phyloP scores from a whole-genome alignment of 2,329 filamentous ascomycete species.

The Aspergillus sp. region DNA sequence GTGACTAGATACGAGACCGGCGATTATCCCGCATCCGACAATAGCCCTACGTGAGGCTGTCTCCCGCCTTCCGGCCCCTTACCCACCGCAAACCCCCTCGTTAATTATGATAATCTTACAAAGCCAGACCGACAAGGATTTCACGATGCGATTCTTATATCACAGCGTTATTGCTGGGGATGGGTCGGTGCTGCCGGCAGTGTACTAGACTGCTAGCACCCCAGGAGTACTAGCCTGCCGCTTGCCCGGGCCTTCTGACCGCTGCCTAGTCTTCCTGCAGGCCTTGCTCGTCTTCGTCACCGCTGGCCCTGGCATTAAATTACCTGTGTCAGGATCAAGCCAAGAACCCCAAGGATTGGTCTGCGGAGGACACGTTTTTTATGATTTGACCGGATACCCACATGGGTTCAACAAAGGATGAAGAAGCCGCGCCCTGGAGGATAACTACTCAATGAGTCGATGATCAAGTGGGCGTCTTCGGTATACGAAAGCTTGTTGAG shows the following conservation, averaged over 20 bases:
- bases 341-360: constrained; percentile 2
- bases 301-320: constrained; percentile 4
- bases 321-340: constrained; percentile 6
- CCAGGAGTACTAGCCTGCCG: not conserved
- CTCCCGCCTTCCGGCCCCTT: not conserved
- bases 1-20: not conserved
- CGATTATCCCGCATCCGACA: constrained; percentile 1
- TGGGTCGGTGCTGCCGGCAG: constrained; percentile 7
- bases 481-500: not conserved
- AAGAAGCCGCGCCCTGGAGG: not conserved
- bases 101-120: not conserved
- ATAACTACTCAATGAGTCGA: not conserved
- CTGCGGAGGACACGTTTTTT: not conserved
- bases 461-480: not conserved
- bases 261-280: constrained; percentile 1
- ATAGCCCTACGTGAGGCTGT: not conserved
- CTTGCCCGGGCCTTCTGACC: constrained; percentile 15
- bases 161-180: not conserved
- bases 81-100: not conserved
- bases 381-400: constrained; percentile 6
- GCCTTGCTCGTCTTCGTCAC: too few species aligned
- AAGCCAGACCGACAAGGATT: not conserved
- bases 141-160: not conserved
- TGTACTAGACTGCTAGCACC: constrained; percentile 2
- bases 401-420: not conserved